phyloP scores from a whole-genome alignment of 768 basidiomycete species.

The Hygrophorus pudorinus region DNA sequence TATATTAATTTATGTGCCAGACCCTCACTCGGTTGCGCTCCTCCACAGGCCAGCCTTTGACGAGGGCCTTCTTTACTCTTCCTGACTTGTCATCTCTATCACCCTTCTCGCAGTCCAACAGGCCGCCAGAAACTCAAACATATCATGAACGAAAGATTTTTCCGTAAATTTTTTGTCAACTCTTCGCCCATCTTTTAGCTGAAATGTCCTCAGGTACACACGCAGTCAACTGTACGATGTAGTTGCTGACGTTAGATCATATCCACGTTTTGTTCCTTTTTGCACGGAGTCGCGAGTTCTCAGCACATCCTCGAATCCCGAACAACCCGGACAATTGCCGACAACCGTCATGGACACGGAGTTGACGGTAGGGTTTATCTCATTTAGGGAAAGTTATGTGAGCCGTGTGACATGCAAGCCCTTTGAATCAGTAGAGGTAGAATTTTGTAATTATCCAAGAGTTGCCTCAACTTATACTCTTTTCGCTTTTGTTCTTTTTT shows the following conservation, averaged over 20 bases:
- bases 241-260: conserved; percentile 82
- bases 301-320: conserved; percentile 12
- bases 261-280: conserved; percentile 82
- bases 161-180: conserved; percentile 50
- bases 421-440: conserved; percentile 68
- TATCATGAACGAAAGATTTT: conserved; percentile 82
- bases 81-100: conserved; percentile 38
- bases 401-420: conserved; percentile 78
- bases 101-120: conserved; percentile 14
- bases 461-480: background rate
- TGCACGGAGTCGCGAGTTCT: conserved; percentile 70
- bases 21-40: background rate
- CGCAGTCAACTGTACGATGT: conserved; percentile 73
- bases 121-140: conserved; percentile 39
- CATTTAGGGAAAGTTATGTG: conserved; percentile 79
- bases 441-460: conserved; percentile 14
- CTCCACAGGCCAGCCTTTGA: background rate
- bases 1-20: too few species aligned
- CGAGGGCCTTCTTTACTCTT: conserved; percentile 37
- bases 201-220: conserved; percentile 46
- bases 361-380: conserved; percentile 80
- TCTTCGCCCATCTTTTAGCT: background rate
- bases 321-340: conserved; percentile 18
- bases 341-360: conserved; percentile 65
- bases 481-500: conserved; percentile 7